Evolutionary conservation across 192 early-diverging fungal genomes (phyloP), one percentile per base, ranked within the genome.

Genomic region (Chytriomyces sp.): DNA sequence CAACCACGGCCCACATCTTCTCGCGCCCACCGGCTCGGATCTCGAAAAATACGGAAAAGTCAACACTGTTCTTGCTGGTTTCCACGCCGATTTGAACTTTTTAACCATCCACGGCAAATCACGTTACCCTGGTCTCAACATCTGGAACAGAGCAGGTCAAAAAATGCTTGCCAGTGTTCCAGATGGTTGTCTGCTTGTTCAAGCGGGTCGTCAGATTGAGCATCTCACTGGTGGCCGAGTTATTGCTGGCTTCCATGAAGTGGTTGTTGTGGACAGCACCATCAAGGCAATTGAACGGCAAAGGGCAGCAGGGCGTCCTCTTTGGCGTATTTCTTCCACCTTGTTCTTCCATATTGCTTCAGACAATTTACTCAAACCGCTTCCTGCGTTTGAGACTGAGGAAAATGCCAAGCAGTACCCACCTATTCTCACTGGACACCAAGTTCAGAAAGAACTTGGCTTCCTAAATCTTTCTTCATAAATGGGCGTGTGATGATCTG

Each of bases 41-140:
- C 81, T 93, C 64, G 83, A 73, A 35, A 87, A 86, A 72, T 91
- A 90, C 79, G 88, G 89, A 44, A 72, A 84, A 59, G 81, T 89
- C 23, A 86, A 83, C 61, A 90, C 89, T 3, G 85, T 93, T 13
- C 83, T 91, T 50, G 92, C 92, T 24, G 91, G 84, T 44, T 86
- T 86, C 79, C 85, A 86, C 73, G 77, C 81, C 45, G 91, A 91
- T 64, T 80, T 91, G 45, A 91, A 91, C 83, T 88, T 91, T 67
- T 73, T 89, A 60, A 90, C 91, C 20, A 91, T 92, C 75, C 91
- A 92, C 80, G 91, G 91, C 57, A 91, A 91, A 82, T 91, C 89
- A 2, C 87, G 91, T 48, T 93, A 85, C 83, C 90, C 91, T 23
- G 91, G 91, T 64, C 84, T 93, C 66, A 78, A 91, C 81, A 91